Base-by-base conservation (phyloP, 2,329 filamentous ascomycete genomes). In the Ramularia endophylla region DNA sequence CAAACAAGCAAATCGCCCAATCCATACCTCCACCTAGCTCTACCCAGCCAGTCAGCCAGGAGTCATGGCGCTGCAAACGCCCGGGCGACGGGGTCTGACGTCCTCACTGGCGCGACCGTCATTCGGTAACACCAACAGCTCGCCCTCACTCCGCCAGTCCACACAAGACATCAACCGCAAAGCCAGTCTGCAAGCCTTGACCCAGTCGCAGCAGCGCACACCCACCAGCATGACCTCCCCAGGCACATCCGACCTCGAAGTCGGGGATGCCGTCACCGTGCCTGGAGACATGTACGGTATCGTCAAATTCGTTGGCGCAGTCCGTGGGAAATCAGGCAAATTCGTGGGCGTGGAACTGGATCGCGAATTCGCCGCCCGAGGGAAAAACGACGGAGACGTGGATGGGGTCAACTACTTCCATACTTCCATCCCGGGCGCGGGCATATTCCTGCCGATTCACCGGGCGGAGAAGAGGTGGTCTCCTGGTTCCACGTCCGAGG, bases 361-460 rank as follows among this genome's bases (percentile, higher is more conserved):
- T 56, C 71, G 78, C 39, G 85, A 94, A 53, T 94, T 83, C 69
- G 85, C 88, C 25, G 65, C 74, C 38, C 79, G 84, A 60, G 92
- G 92, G 25, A 98, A 98, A 73, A 98, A 98, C 61, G 94, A 78
- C 57, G 92, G 92, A 50, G 89, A 95, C 64, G 92, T 97, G 40
- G 90, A 97, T 54, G 74, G 73, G 29, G 71, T 70, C 44, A 71
- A 70, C 41, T 98, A 98, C 67, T 98, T 98, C 63, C 74, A 72
- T 27, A 95, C 92, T 8, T 75, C 75, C 3, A 68, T 82, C 16
- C 78, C 86, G 1, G 87, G 87, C 47, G 81, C 92, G 2, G 92
- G 92, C 46, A 97, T 98, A 58, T 98, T 98, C 61, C 75, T 98
- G 11, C 92, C 92, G 3, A 70, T 92, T 12, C 79, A 82, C 62